Evolutionary conservation across 306 rosid genomes (phyloP).

Genomic region (cucumber (Cucumis sativus)): Cucumber_9930_V3 NC_026660.2:30024001-30024500

Average conservation of each 20-base stretch:
- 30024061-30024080: constrained; percentile 96
- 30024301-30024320: constrained; percentile 11
- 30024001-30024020: constrained; percentile 78
- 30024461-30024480: not conserved
- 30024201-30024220: constrained; percentile 93
- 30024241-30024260: constrained; percentile 88
- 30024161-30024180: not conserved
- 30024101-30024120: not conserved
- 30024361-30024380: not conserved
- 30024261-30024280: constrained; percentile 66
- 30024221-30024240: constrained; percentile 68
- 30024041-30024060: constrained; percentile 71
- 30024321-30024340: not conserved
- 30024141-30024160: not conserved
- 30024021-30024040: constrained; percentile 85
- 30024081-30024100: constrained; percentile 84
- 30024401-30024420: not conserved
- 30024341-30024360: not conserved
- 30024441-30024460: not conserved
- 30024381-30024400: not conserved
- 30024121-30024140: not conserved
- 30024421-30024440: not conserved
- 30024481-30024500: not conserved
- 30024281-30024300: constrained; percentile 18
- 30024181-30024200: not conserved